Evolutionary conservation across 495 filamentous ascomycete species (phyloP).

Genomic region (Podospora anserina): DNA sequence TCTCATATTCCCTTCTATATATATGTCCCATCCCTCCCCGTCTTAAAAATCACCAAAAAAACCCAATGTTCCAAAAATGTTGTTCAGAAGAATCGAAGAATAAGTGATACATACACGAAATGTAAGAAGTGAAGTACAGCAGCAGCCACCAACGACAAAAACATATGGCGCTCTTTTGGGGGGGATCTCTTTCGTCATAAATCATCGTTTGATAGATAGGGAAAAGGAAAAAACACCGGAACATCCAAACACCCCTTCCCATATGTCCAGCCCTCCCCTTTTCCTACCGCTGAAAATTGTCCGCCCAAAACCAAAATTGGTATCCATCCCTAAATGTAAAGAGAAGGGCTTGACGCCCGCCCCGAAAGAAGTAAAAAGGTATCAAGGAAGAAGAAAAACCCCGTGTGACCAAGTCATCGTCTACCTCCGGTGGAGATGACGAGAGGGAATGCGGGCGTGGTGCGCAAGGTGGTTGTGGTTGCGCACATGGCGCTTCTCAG

Average conservation of each 20-base stretch:
- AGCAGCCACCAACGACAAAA: neutral
- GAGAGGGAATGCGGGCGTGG: slow-evolving; percentile 24
- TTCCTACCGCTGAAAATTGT: neutral
- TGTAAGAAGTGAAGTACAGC: slow-evolving; percentile 3
- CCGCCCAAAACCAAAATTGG: neutral
- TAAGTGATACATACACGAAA: slow-evolving; percentile 2
- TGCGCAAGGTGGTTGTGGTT: slow-evolving; percentile 29
- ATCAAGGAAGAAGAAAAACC: neutral
- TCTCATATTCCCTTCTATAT: neutral
- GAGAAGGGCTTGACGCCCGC: neutral
- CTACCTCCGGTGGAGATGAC: slow-evolving; percentile 18
- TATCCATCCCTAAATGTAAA: slow-evolving; percentile 1
- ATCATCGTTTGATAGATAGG: neutral
- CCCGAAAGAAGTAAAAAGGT: neutral
- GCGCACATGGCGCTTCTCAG: slow-evolving; percentile 24
- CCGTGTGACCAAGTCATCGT: neutral
- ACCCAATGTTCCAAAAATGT: neutral
- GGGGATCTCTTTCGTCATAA: neutral
- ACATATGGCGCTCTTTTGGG: neutral
- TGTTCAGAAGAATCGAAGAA: neutral
- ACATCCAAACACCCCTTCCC: neutral
- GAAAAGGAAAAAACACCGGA: neutral
- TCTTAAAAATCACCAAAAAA: neutral
- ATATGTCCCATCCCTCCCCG: neutral
- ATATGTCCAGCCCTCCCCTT: neutral